Base-by-base conservation (phyloP, 768 basidiomycete species). In the Boletus barrowsii region DNA sequence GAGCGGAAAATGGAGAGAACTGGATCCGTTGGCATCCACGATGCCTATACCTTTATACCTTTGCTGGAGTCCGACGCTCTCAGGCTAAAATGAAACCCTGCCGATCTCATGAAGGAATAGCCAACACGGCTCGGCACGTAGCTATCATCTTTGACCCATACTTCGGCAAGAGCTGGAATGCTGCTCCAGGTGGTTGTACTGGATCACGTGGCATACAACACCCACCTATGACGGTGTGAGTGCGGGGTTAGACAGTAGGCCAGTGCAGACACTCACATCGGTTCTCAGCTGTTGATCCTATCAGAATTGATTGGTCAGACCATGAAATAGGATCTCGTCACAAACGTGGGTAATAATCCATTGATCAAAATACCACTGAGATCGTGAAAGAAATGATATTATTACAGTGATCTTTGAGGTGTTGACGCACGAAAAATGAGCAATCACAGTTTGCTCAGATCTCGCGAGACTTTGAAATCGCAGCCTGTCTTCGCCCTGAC, bases 401-500 rank as follows among this genome's bases (percentile, higher is more conserved):
- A 29, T 44, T 58, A 60, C 58, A 62, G 26, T 48, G 35, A 26
- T 9, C 20, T 32, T 47, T 15, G 17, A 32, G 24, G 18, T 36
- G 37, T 4, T 18, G 22, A 46, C 32, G 51, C 35, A 54, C 51
- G 44, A 64, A 22, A 36, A 30, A 22, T 15, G 18, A 45, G 33
- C 33, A 43, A 61, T 72, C 68, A 83, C 64, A 80, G 76, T 29
- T 68, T 76, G 37, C 81, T 81, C 24, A 88, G 52, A 37, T 79
- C 68, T 43, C 72, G 73, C 56, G 78, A 69, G 35, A 88, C 79
- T 56, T 79, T 79, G 75, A 95, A 97, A 29, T 86, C 83, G 51
- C 88, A 90, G 4, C 84, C 91, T 4, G 95, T 98, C 81, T 93
- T 94, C 22, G 83, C 82, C 70, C 76, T 83, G 40, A 97, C 84